Evolutionary conservation across 345 rosid species (phyloP), one percentile per base, ranked within the genome.

Genomic region (Acer campestre): DNA sequence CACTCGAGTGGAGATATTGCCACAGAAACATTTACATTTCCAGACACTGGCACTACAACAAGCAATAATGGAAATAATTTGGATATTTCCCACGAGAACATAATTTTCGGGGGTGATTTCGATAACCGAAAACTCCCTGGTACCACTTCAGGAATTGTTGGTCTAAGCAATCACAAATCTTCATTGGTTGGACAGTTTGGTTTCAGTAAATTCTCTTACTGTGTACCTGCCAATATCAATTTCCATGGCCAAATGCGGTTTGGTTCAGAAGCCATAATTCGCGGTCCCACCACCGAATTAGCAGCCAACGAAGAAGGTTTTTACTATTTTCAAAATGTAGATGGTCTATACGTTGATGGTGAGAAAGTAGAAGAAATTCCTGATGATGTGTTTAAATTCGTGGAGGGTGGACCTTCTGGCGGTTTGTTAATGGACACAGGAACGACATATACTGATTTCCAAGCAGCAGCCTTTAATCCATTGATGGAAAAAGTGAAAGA

Each of bases 21-120:
- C 2, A 49, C 49, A 11, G 82, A 78, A 17, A 66, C 68, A 25
- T 44, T 70, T 14, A 65, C 68, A 14, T 58, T 82, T 48, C 44
- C 4, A 9, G 68, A 38, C 56, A 40, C 46, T 7, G 10, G 46
- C 1, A 0, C 46, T 6, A 7, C 46, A 6, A 42, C 46, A 6
- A 42, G 46, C 10, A 42, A 31, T 31, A 31, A 31, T 31, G 35
- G 35, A 31, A 31, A 31, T 31, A 31, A 7, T 42, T 42, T 42
- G 46, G 10, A 42, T 9, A 42, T 6, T 42, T 42, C 46, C 46
- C 12, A 22, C 22, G 1, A 11, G 3, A 3, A 70, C 29, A 46
- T 67, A 74, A 38, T 75, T 22, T 55, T 79, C 11, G 82, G 82
- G 10, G 79, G 82, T 5, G 77, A 78, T 18, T 55, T 25, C 27